Conservation (phyloP, 768 basidiomycete species). For the Atractiella rhizophila region DNA sequence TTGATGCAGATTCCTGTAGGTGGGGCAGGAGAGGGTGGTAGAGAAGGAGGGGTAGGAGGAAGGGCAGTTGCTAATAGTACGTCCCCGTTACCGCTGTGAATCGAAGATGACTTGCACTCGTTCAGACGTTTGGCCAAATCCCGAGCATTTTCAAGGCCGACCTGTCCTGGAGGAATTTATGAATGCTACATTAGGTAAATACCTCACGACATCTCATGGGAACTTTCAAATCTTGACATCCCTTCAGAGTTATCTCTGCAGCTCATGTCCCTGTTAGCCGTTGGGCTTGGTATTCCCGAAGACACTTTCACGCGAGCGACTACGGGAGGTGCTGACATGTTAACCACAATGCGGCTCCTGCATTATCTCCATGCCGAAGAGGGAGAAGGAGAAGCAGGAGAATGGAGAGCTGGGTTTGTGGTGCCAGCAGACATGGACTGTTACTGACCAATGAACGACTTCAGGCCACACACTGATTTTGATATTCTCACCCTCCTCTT, state of each 20-base stretch:
- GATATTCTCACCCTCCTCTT: conserved; percentile 19
- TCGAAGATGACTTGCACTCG: too few relatives aligned
- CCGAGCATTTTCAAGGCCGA: too few relatives aligned
- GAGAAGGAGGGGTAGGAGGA: conserved; percentile 17
- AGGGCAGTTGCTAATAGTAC: conserved; percentile 5
- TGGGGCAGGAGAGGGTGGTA: conserved; percentile 14
- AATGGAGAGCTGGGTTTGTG: neutral
- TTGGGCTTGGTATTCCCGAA: fast-evolving
- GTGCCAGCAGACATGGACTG: neutral
- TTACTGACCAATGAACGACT: neutral
- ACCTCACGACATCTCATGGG: too few relatives aligned
- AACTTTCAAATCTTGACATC: too few relatives aligned
- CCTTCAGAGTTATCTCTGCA: too few relatives aligned
- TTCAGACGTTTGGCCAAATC: too few relatives aligned
- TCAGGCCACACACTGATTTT: conserved; percentile 17
- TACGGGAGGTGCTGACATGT: conserved; percentile 12
- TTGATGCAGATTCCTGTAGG: conserved; percentile 13
- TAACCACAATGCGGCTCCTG: neutral
- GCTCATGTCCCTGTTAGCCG: too few relatives aligned
- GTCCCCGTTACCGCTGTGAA: too few relatives aligned
- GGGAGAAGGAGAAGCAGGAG: neutral
- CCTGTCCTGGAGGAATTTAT: too few relatives aligned
- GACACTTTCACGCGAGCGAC: conserved; percentile 9
- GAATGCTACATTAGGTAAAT: too few relatives aligned
- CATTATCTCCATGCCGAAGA: neutral